Conservation (phyloP, 2,329 filamentous ascomycete species). For the Sporothrix variecibatus region DNA sequence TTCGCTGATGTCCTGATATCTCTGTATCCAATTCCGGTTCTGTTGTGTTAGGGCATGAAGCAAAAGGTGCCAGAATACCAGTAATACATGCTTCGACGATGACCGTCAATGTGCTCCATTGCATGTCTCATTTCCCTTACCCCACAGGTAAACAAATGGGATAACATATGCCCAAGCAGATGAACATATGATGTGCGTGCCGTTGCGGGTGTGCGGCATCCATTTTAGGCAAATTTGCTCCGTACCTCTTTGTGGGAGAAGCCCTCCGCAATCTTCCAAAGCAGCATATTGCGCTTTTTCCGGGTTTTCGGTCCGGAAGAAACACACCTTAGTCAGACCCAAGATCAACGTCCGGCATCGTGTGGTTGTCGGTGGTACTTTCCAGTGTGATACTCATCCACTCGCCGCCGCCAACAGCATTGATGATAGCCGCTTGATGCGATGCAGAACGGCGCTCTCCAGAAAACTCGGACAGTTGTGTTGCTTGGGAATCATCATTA, state of each 20-base stretch:
- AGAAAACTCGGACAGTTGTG: background rate
- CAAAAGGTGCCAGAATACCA: background rate
- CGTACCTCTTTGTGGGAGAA: background rate
- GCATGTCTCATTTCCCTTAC: background rate
- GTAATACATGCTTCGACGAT: background rate
- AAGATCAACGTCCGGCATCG: slow-evolving; percentile 40
- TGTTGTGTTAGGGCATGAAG: background rate
- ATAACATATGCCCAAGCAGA: background rate
- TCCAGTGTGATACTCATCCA: slow-evolving; percentile 39
- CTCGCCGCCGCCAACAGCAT: slow-evolving; percentile 30
- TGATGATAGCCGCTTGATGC: slow-evolving; percentile 37
- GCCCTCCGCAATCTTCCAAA: background rate
- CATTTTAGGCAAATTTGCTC: slow-evolving; percentile 6
- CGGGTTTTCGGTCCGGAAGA: background rate
- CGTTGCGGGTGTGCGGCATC: slow-evolving; percentile 14
- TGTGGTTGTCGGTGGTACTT: slow-evolving; percentile 46
- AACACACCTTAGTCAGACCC: slow-evolving; percentile 28
- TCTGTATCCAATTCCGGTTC: background rate
- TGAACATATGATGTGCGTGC: background rate
- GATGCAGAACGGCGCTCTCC: slow-evolving; percentile 31
- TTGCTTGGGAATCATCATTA: background rate
- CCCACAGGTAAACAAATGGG: background rate
- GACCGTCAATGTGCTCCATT: no score
- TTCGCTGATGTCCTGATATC: no score
- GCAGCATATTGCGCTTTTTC: background rate